Base-by-base conservation (phyloP, 441 rosid genomes). In the Erodium moschatum region DNA sequence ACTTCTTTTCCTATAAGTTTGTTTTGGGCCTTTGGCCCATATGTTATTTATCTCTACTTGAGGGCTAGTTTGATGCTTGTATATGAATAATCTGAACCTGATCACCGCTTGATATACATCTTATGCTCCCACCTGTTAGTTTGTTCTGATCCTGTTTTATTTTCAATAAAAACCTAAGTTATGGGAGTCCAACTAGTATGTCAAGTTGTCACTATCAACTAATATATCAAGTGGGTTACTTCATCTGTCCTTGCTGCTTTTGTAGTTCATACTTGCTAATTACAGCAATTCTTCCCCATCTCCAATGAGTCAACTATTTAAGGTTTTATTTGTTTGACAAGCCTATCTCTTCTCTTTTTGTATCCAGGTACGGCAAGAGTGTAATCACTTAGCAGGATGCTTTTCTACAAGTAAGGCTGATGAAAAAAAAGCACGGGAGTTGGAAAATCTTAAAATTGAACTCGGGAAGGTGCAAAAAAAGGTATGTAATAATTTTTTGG, bases 301-400 rank as follows among this genome's bases (percentile, higher is more conserved):
- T 21, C 24, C 6, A 58, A 58, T 0, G 24, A 33, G 44, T 60
- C 60, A 29, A 40, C 65, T 19, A 16, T 62, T 11, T 60, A 6
- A 19, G 65, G n/a, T 61, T 11, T 68, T 68, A 31, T 48, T 68
- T 27, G 24, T 46, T 44, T 35, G 68, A 65, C 9, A 65, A 38
- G n/a, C n/a, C 50, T 65, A 9, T 52, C 27, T 66, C 50, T 40
- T 20, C 42, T 31, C 11, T 4, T 1, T 38, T 40, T 63, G 58
- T 56, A 68, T 75, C 46, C 75, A 94, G 99, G 94, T 91, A 64
- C 92, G 92, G 42, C 76, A 79, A 77, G 90, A 94, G 81, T 88
- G 97, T 74, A 81, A 86, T 70, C 81, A 87, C 79, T 73, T 90
- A 56, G 86, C 91, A 61, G 99, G 97, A 75, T 70, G 81, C 78